Conservation (phyloP, 108 stramenopile genomes). For the Fragilariopsis cylindrus region DNA sequence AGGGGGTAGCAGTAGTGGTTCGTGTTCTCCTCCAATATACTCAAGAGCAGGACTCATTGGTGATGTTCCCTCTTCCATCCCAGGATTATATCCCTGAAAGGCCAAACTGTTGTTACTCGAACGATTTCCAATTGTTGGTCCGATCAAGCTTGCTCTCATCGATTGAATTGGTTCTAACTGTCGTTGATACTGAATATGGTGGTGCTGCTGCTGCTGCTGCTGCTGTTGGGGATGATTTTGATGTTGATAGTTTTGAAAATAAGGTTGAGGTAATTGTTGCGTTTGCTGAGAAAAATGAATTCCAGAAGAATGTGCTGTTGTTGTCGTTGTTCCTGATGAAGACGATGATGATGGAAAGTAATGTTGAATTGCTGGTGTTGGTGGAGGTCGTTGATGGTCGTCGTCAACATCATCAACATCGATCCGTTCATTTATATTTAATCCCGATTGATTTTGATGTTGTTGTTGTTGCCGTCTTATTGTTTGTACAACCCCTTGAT, state of each 20-base stretch:
- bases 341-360: slow-evolving; percentile 19
- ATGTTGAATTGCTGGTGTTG: slow-evolving; percentile 40
- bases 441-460: neutral
- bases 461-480: neutral
- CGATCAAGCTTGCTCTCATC: neutral
- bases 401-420: slow-evolving; percentile 13
- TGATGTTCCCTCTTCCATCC: slow-evolving; percentile 19
- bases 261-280: slow-evolving; percentile 53
- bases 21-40: slow-evolving; percentile 54
- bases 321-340: slow-evolving; percentile 11
- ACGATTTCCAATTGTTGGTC: neutral
- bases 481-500: neutral
- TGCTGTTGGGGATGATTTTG: slow-evolving; percentile 8
- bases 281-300: slow-evolving; percentile 19
- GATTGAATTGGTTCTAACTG: neutral
- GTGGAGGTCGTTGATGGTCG: slow-evolving; percentile 22
- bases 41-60: slow-evolving; percentile 75
- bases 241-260: slow-evolving; percentile 41
- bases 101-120: slow-evolving; percentile 12
- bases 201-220: slow-evolving; percentile 20
- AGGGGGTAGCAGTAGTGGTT: slow-evolving; percentile 79
- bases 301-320: slow-evolving; percentile 25
- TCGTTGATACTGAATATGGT: slow-evolving; percentile 13
- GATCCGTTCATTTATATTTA: too few species aligned
- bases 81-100: slow-evolving; percentile 2